A percentile compares a stretch with the other conserved stretches of the same genome.
Evolutionary conservation across 2,329 filamentous ascomycete species (phyloP).

Genomic region (Sporothrix protearum): DNA sequence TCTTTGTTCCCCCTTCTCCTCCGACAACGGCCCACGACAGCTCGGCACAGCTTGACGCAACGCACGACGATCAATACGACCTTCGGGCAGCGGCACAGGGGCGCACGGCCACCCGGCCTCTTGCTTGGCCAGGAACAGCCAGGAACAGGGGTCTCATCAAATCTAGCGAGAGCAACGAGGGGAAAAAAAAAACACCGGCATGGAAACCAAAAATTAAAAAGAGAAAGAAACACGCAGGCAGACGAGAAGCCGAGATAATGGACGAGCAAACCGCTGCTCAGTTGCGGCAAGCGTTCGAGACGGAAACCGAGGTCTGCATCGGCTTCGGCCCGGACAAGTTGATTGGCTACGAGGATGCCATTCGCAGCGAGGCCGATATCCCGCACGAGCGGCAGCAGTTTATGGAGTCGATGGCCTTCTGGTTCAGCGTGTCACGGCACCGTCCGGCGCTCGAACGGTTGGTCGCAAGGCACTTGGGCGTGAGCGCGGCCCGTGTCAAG

Average conservation of each 20-base stretch:
- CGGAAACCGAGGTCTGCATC: not conserved
- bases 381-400: slow-evolving; percentile 6
- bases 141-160: not conserved
- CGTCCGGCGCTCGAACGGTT: slow-evolving; percentile 15
- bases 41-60: not conserved
- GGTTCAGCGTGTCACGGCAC: slow-evolving; percentile 5
- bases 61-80: slow-evolving; percentile 13
- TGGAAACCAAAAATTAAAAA: not conserved
- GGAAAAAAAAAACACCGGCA: not conserved
- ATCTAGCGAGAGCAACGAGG: not conserved
- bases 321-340: slow-evolving; percentile 8
- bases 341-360: slow-evolving; percentile 11
- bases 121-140: not conserved
- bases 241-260: not conserved
- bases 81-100: not conserved
- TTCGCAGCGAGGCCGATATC: slow-evolving; percentile 14
- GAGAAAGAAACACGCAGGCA: not conserved
- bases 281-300: not conserved
- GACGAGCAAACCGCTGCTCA: slow-evolving; percentile 6
- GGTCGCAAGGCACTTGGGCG: slow-evolving; percentile 14
- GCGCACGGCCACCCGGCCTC: not conserved
- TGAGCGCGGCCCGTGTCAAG: slow-evolving; percentile 7
- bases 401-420: slow-evolving; percentile 1
- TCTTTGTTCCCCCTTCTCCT: not conserved
- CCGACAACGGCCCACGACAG: slow-evolving; percentile 4